phyloP scores from a whole-genome alignment of 805 yeast species.

The Saccharomycopsis fermentans region DNA sequence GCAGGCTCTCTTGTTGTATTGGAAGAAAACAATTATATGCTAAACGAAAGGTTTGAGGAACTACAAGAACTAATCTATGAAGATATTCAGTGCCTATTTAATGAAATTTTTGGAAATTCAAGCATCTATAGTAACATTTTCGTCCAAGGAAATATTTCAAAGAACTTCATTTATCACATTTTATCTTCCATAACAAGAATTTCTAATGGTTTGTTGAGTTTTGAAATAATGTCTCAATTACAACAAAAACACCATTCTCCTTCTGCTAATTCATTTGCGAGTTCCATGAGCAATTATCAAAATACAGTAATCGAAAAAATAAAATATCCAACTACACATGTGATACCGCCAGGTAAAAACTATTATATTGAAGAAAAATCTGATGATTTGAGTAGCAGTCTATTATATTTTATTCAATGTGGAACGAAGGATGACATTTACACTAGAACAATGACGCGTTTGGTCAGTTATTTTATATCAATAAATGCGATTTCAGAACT shows the following conservation, averaged over 20 bases:
- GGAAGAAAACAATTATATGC: constrained; percentile 46
- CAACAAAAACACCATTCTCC: background rate
- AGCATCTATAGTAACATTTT: constrained; percentile 28
- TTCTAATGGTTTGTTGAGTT: background rate
- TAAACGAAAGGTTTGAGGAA: constrained; percentile 46
- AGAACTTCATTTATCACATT: constrained; percentile 1
- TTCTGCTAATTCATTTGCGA: background rate
- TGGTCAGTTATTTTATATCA: constrained; percentile 39
- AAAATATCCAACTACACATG: constrained; percentile 29
- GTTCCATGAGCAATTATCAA: background rate
- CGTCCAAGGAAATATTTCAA: constrained; percentile 39
- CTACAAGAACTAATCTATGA: constrained; percentile 39
- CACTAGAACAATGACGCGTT: constrained; percentile 32
- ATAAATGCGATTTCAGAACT: constrained; percentile 36
- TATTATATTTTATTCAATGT: constrained; percentile 47
- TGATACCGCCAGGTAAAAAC: constrained; percentile 29
- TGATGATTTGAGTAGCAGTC: constrained; percentile 43
- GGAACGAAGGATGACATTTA: constrained; percentile 34
- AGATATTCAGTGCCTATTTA: constrained; percentile 26
- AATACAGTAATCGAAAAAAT: background rate
- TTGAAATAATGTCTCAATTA: background rate
- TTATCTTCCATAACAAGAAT: background rate
- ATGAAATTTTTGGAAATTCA: background rate
- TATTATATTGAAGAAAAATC: constrained; percentile 28
- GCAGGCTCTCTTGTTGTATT: constrained; percentile 41